Evolutionary conservation across 768 basidiomycete genomes (phyloP).

Genomic region (Trametes sanguinea): DNA sequence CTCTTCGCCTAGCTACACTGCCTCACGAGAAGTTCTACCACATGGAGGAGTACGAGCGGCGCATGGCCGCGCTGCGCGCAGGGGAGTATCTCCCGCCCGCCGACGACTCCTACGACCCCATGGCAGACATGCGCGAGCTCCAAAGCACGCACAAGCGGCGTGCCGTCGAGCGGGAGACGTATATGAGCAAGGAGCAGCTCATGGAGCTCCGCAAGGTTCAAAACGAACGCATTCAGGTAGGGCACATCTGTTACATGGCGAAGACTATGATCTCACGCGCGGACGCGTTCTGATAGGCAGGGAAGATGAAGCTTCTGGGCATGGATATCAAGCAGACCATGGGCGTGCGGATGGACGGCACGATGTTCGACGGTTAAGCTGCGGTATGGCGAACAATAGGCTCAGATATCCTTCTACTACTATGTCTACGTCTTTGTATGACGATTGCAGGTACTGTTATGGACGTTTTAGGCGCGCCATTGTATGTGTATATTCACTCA

Average conservation of each 20-base stretch:
- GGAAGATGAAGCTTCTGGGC: conserved; percentile 84
- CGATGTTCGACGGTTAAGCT: conserved; percentile 50
- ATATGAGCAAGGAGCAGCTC: conserved; percentile 77
- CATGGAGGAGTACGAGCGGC: conserved; percentile 79
- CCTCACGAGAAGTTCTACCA: conserved; percentile 96
- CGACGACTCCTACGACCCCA: conserved; percentile 78
- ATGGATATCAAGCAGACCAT: conserved; percentile 85
- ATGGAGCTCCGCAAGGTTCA: conserved; percentile 82
- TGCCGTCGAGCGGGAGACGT: conserved; percentile 66
- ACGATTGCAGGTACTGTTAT: no score
- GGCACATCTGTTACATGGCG: conserved; percentile 20
- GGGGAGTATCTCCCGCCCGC: conserved; percentile 78
- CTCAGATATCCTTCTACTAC: not conserved
- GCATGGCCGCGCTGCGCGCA: conserved; percentile 82
- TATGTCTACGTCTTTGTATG: not conserved
- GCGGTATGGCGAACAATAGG: not conserved
- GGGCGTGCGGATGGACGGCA: conserved; percentile 86
- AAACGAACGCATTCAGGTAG: conserved; percentile 79
- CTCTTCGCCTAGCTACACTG: conserved; percentile 58
- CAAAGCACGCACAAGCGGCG: conserved; percentile 70
- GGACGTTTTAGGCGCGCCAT: no score
- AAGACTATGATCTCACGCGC: not conserved
- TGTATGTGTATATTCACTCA: no score
- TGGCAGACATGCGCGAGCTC: conserved; percentile 80
- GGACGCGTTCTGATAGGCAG: conserved; percentile 47